phyloP scores from a whole-genome alignment of 306 rosid genomes.

The Inga laurina region DNA sequence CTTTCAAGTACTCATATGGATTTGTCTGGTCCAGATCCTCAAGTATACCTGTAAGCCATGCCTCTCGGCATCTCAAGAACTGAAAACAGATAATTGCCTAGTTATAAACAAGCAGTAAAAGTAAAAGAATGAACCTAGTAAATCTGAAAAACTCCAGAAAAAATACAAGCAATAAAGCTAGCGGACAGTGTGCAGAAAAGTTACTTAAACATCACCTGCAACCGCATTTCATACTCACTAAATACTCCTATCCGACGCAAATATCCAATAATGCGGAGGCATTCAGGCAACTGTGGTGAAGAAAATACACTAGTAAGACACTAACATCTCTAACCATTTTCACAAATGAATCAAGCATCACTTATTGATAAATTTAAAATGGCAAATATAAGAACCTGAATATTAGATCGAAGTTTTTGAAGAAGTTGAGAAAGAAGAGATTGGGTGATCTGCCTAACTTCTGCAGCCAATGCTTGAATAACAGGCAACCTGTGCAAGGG shows the following conservation, averaged over 20 bases:
- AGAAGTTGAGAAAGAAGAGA: slow-evolving; percentile 97
- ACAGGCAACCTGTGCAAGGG: slow-evolving; percentile 59
- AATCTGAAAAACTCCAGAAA: slow-evolving; percentile 20
- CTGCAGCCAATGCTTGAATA: slow-evolving; percentile 87
- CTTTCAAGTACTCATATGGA: slow-evolving; percentile 87
- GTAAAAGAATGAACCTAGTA: neutral
- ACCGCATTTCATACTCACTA: slow-evolving; percentile 95
- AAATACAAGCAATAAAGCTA: slow-evolving; percentile 23
- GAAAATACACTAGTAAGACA: slow-evolving; percentile 29
- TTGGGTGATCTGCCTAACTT: slow-evolving; percentile 88
- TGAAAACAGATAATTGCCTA: slow-evolving; percentile 36
- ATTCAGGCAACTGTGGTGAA: slow-evolving; percentile 81
- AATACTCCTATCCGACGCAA: slow-evolving; percentile 89
- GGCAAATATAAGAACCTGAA: slow-evolving; percentile 65
- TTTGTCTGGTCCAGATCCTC: slow-evolving; percentile 93
- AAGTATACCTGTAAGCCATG: slow-evolving; percentile 93
- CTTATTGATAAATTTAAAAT: slow-evolving; percentile 13
- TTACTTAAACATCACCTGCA: slow-evolving; percentile 63
- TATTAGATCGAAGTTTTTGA: slow-evolving; percentile 96
- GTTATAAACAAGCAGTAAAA: slow-evolving; percentile 31
- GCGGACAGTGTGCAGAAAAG: slow-evolving; percentile 11
- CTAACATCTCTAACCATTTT: neutral
- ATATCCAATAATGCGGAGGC: slow-evolving; percentile 95
- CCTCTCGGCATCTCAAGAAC: slow-evolving; percentile 97
- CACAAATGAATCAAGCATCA: slow-evolving; percentile 25